Base-by-base conservation (phyloP, 2,329 filamentous ascomycete genomes). In the Penicillium brevicompactum region DNA sequence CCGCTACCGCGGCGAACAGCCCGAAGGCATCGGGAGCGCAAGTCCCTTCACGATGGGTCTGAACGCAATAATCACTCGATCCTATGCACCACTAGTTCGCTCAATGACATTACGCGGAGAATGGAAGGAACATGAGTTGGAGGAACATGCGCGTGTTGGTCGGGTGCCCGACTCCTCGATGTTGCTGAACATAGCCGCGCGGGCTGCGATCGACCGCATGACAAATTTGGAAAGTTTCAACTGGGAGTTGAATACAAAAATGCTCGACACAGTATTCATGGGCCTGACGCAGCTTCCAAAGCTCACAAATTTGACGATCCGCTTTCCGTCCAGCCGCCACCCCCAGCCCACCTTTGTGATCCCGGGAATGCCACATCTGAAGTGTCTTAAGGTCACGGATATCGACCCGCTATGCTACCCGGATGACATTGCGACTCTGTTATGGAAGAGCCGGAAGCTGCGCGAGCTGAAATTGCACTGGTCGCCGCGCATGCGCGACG, bases 401-500 rank as follows among this genome's bases (percentile, higher is more conserved):
- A 84, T 87, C 49, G 85, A 87, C 53, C 85, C 85, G 1, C 74
- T 87, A 9, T 87, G 84, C 70, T 85, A 86, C 62, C 83, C 83
- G 0, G 85, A 87, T 68, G 84, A 87, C 61, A 79, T 87, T 8
- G 83, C 83, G 13, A 73, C 81, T 21, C 70, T 87, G 13, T 69
- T 87, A 6, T 68, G 78, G 13, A 74, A 79, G n/a, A 81, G 82
- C 4, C 79, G 76, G 57, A 82, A 82, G 49, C 71, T 87, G 4
- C 73, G 78, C 40, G 80, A 82, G 31, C 69, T 87, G 7, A 81
- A 76, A 51, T 58, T 87, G 56, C 84, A 87, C 63, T 87, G 83
- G 78, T 84, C 78, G 27, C 83, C 84, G 4, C 81, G 85, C 1
- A 87, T 87, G 82, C 77, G 84, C 22, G 78, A 81, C 34, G 76